Evolutionary conservation across 1,284 basidiomycete species (phyloP).

Genomic region (Melanopsichium pennsylvanicum): DNA sequence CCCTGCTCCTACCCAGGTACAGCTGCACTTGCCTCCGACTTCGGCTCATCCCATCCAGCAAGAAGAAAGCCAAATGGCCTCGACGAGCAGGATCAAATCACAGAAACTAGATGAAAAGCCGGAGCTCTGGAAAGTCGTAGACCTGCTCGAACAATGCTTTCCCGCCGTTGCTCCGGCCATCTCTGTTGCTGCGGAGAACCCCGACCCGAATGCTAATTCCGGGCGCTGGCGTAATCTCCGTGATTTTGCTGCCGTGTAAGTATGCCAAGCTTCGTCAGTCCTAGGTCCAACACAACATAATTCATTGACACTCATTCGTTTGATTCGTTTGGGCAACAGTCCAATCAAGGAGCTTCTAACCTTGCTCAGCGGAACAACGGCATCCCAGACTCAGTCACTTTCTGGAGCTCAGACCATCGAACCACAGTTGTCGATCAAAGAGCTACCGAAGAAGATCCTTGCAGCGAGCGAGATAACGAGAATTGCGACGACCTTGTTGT

Average conservation of each 20-base stretch:
- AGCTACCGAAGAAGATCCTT: neutral
- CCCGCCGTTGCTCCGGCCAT: slow-evolving; percentile 24
- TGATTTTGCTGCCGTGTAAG: slow-evolving; percentile 13
- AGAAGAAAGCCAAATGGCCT: neutral
- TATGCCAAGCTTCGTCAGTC: too few relatives aligned
- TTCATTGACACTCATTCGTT: too few relatives aligned
- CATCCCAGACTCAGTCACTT: neutral
- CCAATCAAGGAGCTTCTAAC: slow-evolving; percentile 13
- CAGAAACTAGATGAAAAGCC: neutral
- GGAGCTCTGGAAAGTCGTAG: slow-evolving; percentile 3
- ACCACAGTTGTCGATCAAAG: neutral
- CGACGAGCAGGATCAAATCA: neutral
- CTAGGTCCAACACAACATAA: too few relatives aligned
- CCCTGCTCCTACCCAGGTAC: neutral
- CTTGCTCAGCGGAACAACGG: neutral
- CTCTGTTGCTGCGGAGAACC: slow-evolving; percentile 1
- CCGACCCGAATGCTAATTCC: neutral
- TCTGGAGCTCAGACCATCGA: too few relatives aligned
- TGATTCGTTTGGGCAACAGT: neutral
- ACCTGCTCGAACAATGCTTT: slow-evolving; percentile 12
- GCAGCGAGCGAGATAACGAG: slow-evolving; percentile 15
- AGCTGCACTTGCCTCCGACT: neutral
- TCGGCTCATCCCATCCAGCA: neutral
- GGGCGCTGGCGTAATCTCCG: neutral
- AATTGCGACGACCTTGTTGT: slow-evolving; percentile 14